phyloP scores from a whole-genome alignment of 78 protist species.

The Dictyostelium citrinum region DNA sequence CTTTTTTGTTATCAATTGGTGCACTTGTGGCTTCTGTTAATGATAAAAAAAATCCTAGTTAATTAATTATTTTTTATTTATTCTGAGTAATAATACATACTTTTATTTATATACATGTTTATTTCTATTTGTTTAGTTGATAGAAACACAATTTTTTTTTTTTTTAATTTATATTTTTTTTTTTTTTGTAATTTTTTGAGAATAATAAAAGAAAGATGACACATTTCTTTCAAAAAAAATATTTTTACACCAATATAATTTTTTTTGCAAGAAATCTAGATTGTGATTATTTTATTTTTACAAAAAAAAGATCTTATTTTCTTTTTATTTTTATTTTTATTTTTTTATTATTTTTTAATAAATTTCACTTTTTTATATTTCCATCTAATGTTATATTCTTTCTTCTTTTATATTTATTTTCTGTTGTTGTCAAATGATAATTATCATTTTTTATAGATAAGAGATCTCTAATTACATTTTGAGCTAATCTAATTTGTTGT shows the following conservation, averaged over 20 bases:
- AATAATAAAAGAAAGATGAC: not conserved
- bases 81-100: not conserved
- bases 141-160: no score
- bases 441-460: not conserved
- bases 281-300: no score
- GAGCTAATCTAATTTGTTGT: not conserved
- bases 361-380: not conserved
- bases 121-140: not conserved
- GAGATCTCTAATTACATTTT: not conserved
- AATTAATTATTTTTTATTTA: no score
- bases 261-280: no score
- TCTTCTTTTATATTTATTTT: not conserved
- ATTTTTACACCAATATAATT: no score
- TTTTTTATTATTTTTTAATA: no score
- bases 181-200: no score
- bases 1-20: not conserved
- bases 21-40: not conserved
- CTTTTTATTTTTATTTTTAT: no score
- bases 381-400: not conserved
- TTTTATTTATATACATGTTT: not conserved
- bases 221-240: no score
- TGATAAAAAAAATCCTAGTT: no score
- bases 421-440: not conserved
- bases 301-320: no score
- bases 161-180: no score